phyloP scores from a whole-genome alignment of 768 basidiomycete genomes.

The Nevesoporus exiguus region DNA sequence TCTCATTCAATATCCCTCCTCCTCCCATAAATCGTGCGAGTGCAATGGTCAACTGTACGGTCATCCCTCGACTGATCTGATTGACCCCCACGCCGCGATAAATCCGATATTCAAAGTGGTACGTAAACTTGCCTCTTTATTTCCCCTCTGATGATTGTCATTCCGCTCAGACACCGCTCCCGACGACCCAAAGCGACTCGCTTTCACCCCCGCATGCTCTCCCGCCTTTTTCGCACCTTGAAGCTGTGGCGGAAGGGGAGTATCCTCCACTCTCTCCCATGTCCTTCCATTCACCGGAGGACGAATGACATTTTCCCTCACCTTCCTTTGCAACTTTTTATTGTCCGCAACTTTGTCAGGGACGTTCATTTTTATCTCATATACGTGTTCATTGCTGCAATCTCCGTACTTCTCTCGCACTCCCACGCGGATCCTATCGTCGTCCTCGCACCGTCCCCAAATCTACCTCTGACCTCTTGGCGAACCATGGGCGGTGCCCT shows the following conservation, averaged over 20 bases:
- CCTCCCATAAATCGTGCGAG: constrained; percentile 45
- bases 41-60: constrained; percentile 48
- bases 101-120: constrained; percentile 93
- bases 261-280: constrained; percentile 71
- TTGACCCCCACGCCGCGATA: constrained; percentile 64
- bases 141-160: constrained; percentile 6
- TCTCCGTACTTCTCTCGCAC: constrained; percentile 24
- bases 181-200: constrained; percentile 39
- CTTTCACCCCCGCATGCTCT: constrained; percentile 47
- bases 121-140: constrained; percentile 34
- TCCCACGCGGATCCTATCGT: constrained; percentile 25
- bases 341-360: constrained; percentile 16
- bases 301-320: constrained; percentile 30
- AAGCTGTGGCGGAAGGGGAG: constrained; percentile 79
- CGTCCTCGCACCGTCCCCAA: constrained; percentile 11
- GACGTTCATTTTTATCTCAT: constrained; percentile 27
- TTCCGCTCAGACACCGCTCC: constrained; percentile 48
- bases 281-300: constrained; percentile 58
- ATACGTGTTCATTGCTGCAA: constrained; percentile 30
- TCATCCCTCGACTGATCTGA: constrained; percentile 58
- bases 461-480: constrained; percentile 17
- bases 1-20: constrained; percentile 37
- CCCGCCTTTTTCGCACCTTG: constrained; percentile 77
- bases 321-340: constrained; percentile 26
- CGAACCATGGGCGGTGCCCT: constrained; percentile 7